Evolutionary conservation across 2,329 filamentous ascomycete species (phyloP).

Genomic region (Aspergillus sp.): DNA sequence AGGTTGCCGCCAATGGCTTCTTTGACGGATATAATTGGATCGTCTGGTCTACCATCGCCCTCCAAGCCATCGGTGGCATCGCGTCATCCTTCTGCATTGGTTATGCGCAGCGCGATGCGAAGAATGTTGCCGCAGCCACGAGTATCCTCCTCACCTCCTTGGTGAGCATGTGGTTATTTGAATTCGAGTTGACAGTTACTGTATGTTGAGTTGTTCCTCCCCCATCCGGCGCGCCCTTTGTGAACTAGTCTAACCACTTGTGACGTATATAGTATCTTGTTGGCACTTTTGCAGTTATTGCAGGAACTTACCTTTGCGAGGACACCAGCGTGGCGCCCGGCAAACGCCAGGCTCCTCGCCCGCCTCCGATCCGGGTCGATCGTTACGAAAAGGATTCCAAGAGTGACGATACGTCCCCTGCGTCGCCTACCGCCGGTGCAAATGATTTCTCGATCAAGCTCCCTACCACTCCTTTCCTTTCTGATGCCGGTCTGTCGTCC

Average conservation of each 20-base stretch:
- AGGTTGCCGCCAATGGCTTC: slow-evolving; percentile 81
- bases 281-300: slow-evolving; percentile 75
- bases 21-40: slow-evolving; percentile 93
- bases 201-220: slow-evolving; percentile 54
- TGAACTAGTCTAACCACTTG: not conserved
- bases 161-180: slow-evolving; percentile 81
- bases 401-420: slow-evolving; percentile 38
- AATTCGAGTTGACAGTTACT: slow-evolving; percentile 69
- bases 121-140: slow-evolving; percentile 90
- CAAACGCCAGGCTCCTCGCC: slow-evolving; percentile 53
- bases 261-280: slow-evolving; percentile 65
- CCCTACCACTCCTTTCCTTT: slow-evolving; percentile 47
- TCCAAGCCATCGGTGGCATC: slow-evolving; percentile 82
- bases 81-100: slow-evolving; percentile 79
- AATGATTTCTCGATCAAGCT: slow-evolving; percentile 49
- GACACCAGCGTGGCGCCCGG: slow-evolving; percentile 42
- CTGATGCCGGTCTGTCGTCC: slow-evolving; percentile 51
- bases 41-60: slow-evolving; percentile 79
- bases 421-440: slow-evolving; percentile 24
- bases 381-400: slow-evolving; percentile 74
- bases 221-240: not conserved
- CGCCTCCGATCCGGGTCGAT: slow-evolving; percentile 57
- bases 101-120: slow-evolving; percentile 84
- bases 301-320: slow-evolving; percentile 83
- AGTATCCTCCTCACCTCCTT: slow-evolving; percentile 86